Conservation (phyloP, 2,329 filamentous ascomycete genomes). For the Aspergillus transmontanensis region DNA sequence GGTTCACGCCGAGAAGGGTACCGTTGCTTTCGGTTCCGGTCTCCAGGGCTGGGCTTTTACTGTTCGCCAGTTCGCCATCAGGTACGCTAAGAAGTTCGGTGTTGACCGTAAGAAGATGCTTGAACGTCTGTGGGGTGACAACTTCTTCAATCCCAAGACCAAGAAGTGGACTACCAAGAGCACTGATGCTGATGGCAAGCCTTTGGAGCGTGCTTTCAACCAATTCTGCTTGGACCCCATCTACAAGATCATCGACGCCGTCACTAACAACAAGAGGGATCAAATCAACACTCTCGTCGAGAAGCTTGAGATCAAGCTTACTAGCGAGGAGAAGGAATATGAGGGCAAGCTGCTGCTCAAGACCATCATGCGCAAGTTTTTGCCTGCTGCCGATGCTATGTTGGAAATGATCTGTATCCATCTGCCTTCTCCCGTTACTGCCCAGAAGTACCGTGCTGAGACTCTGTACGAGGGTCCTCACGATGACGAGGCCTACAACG, state of each 20-base stretch:
- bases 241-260: slow-evolving; percentile 95
- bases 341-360: slow-evolving; percentile 98
- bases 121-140: slow-evolving; percentile 99
- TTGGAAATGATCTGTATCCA: slow-evolving; percentile 99
- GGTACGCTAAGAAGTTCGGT: slow-evolving; percentile 99
- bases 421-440: slow-evolving; percentile 91
- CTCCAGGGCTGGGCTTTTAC: slow-evolving; percentile 99
- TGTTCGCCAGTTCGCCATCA: slow-evolving; percentile 91
- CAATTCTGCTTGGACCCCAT: slow-evolving; percentile 99
- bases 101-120: slow-evolving; percentile 99
- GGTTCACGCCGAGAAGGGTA: slow-evolving; percentile 97
- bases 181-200: slow-evolving; percentile 78
- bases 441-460: slow-evolving; percentile 97
- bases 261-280: slow-evolving; percentile 99
- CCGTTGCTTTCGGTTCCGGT: slow-evolving; percentile 98
- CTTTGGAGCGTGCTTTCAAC: slow-evolving; percentile 97
- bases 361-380: slow-evolving; percentile 97
- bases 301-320: slow-evolving; percentile 95
- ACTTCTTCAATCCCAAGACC: slow-evolving; percentile 99
- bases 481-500: slow-evolving; percentile 90
- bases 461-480: slow-evolving; percentile 97
- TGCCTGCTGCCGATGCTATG: slow-evolving; percentile 95
- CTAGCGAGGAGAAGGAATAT: slow-evolving; percentile 81
- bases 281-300: slow-evolving; percentile 79
- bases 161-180: slow-evolving; percentile 98